A percentile compares a stretch with the other conserved stretches of the same genome.
Evolutionary conservation across 257 asterid species (phyloP).

Genomic region (Nicotiana undulata): DNA sequence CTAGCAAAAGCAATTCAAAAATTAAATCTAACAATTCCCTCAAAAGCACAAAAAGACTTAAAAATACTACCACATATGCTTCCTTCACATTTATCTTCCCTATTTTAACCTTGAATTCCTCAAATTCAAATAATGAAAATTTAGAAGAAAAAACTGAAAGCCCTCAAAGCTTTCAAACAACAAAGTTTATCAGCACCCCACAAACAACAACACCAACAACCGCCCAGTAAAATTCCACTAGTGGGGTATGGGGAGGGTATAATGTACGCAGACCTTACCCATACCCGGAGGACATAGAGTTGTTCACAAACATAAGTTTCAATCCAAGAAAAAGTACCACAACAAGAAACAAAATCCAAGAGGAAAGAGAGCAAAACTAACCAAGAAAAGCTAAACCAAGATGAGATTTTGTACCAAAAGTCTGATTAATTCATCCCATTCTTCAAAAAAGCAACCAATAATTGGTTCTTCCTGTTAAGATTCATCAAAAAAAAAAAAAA

Average conservation of each 20-base stretch:
- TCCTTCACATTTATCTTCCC: neutral
- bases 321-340: neutral
- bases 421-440: constrained; percentile 23
- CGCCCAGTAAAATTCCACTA: too few relatives aligned
- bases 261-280: too few relatives aligned
- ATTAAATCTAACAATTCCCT: neutral
- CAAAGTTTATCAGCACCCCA: too few relatives aligned
- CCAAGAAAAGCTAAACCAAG: constrained; percentile 37
- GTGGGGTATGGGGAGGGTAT: too few relatives aligned
- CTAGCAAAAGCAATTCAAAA: neutral
- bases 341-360: neutral
- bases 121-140: neutral
- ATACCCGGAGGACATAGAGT: too few relatives aligned
- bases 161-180: too few relatives aligned
- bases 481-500: neutral
- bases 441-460: constrained; percentile 18
- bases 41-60: neutral
- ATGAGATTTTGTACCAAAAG: constrained; percentile 16
- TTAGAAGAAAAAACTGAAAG: neutral
- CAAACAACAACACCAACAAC: too few relatives aligned
- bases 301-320: neutral
- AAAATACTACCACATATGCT: neutral
- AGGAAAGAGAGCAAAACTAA: constrained; percentile 16
- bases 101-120: neutral
- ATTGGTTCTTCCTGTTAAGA: constrained; percentile 13